These are phyloP conservation scores for Rhizopus microsporus DNA, from an alignment of 371 early-diverging fungal genomes.

Conservation along the genomic window DNA sequence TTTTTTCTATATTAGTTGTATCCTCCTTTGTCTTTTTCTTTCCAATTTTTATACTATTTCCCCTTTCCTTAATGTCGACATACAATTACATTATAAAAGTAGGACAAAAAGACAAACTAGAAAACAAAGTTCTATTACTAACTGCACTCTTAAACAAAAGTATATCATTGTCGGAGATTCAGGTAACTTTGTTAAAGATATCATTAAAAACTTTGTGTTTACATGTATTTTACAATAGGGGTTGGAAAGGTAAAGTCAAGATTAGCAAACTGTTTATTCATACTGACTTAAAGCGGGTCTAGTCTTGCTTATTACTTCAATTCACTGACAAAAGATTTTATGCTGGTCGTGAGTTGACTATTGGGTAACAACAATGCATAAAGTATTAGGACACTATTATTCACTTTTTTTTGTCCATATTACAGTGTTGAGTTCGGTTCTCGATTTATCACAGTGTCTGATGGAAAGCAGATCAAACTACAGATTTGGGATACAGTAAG, in stretches of 20 bases:
- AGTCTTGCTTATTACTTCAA: slow-evolving; percentile 82
- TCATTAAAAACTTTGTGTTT: not conserved
- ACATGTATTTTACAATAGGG: slow-evolving; percentile 42
- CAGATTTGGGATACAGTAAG: slow-evolving; percentile 99
- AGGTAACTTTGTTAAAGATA: slow-evolving; percentile 21
- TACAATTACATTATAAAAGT: slow-evolving; percentile 53
- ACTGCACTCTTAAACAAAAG: slow-evolving; percentile 13
- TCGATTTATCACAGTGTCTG: slow-evolving; percentile 69
- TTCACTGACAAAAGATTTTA: slow-evolving; percentile 84
- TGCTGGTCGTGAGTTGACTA: slow-evolving; percentile 84
- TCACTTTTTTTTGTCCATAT: not conserved
- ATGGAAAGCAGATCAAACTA: slow-evolving; percentile 87
- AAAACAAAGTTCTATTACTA: slow-evolving; percentile 28
- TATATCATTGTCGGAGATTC: slow-evolving; percentile 54
- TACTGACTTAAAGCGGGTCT: slow-evolving; percentile 8
- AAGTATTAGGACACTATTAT: slow-evolving; percentile 6
- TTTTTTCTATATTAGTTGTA: not conserved
- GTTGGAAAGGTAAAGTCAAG: slow-evolving; percentile 66
- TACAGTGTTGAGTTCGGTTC: slow-evolving; percentile 81
- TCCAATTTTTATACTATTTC: slow-evolving; percentile 5
- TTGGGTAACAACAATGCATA: slow-evolving; percentile 48
- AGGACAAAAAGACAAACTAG: slow-evolving; percentile 41
- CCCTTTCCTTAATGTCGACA: slow-evolving; percentile 35
- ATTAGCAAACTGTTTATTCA: not conserved
- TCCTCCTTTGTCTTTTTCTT: slow-evolving; percentile 7